Percentiles rank a stretch among this genome's conserved stretches.
Conservation (phyloP, 2,329 filamentous ascomycete genomes). For the Penicillium digitatum region DNA sequence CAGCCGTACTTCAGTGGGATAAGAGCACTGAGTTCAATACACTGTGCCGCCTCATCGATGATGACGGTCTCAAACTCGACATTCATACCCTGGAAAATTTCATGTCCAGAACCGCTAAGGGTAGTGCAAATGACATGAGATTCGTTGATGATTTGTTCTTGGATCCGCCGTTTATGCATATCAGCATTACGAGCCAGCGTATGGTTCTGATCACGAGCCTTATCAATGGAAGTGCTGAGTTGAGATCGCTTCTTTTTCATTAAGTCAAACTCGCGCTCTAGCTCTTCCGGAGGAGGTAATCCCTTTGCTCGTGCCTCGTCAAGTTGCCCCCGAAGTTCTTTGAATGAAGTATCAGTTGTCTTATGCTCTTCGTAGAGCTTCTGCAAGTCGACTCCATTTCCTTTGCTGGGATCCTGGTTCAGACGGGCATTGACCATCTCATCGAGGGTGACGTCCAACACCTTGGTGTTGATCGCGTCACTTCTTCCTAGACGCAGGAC, state of each 20-base stretch:
- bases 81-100: constrained; percentile 91
- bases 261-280: constrained; percentile 73
- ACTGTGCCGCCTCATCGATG: constrained; percentile 97
- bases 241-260: constrained; percentile 71
- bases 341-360: constrained; percentile 60
- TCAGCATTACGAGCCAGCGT: constrained; percentile 78
- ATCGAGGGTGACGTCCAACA: constrained; percentile 88
- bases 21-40: constrained; percentile 91
- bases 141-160: constrained; percentile 85
- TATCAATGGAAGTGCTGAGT: constrained; percentile 80
- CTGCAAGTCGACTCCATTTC: constrained; percentile 49
- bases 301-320: constrained; percentile 60
- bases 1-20: constrained; percentile 98
- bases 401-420: constrained; percentile 45
- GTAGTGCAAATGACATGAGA: constrained; percentile 94
- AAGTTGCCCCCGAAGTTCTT: constrained; percentile 65
- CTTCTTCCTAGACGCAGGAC: constrained; percentile 85
- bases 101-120: constrained; percentile 90
- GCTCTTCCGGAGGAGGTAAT: constrained; percentile 41
- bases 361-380: constrained; percentile 70
- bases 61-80: constrained; percentile 98
- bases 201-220: constrained; percentile 79
- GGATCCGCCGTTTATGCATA: constrained; percentile 74
- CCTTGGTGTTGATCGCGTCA: constrained; percentile 85
- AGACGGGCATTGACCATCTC: constrained; percentile 78